Conservation (phyloP, 148 eudicot genomes). For the Euryodendron excelsum region DNA sequence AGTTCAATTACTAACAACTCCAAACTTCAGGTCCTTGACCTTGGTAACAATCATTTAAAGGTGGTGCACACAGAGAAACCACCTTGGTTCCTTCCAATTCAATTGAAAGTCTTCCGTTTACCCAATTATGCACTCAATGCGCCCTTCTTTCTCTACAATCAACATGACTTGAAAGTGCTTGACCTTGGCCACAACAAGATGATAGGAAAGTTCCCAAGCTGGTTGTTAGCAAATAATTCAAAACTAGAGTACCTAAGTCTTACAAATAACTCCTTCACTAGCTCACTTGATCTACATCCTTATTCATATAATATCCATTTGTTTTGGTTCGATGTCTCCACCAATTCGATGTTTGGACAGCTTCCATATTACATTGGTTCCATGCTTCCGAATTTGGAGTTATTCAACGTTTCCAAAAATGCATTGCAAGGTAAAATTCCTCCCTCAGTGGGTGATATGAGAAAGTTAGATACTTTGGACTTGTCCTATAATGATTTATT, state of each 20-base stretch:
- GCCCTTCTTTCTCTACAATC: neutral
- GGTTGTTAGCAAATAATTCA: neutral
- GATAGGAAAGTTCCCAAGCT: neutral
- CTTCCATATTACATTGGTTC: neutral
- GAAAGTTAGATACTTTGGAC: neutral
- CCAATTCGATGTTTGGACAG: neutral
- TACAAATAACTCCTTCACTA: neutral
- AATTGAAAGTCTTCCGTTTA: neutral
- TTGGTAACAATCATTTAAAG: neutral
- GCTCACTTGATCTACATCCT: neutral
- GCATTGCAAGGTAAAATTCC: slow-evolving; percentile 12
- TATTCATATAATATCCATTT: neutral
- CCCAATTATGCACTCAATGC: neutral
- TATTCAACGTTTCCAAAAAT: slow-evolving; percentile 13
- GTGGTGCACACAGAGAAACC: neutral
- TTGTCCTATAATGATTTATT: neutral
- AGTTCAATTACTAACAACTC: neutral
- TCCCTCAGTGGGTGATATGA: slow-evolving; percentile 14
- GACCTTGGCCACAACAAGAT: neutral
- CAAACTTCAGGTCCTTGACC: neutral
- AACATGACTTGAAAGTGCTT: neutral
- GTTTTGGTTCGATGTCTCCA: neutral
- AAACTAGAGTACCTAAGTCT: neutral
- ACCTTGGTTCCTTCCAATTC: neutral
- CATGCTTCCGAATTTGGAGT: neutral